A percentile compares a stretch with the other conserved stretches of the same genome.
Conservation (phyloP, 192 early-diverging fungal species). For the Coemansia sp. region DNA sequence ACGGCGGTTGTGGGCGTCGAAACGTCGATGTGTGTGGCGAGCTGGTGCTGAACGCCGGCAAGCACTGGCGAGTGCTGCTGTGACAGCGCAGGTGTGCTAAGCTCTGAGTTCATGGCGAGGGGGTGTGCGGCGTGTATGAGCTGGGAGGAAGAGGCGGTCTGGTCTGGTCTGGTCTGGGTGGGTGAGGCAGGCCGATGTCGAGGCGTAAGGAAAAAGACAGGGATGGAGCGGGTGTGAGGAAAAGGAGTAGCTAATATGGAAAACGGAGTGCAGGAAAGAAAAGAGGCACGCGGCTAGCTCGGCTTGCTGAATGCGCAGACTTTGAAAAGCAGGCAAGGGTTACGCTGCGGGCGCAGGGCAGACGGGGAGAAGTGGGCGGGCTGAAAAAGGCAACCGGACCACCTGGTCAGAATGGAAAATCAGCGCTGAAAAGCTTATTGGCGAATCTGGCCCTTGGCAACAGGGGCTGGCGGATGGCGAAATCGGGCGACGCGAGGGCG, state of each 20-base stretch:
- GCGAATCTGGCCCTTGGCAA: background rate
- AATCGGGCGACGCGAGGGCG: background rate
- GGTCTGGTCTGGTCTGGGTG: background rate
- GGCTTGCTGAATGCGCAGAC: background rate
- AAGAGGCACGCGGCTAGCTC: background rate
- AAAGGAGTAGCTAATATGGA: background rate
- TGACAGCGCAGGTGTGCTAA: slow-evolving; percentile 46
- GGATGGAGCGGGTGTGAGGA: background rate
- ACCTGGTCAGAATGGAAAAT: slow-evolving; percentile 8
- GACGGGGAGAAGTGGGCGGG: background rate
- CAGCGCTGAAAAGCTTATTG: slow-evolving; percentile 5
- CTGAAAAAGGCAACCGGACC: slow-evolving; percentile 13
- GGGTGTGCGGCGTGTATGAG: slow-evolving; percentile 12
- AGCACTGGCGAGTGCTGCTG: slow-evolving; percentile 53
- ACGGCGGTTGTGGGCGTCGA: slow-evolving; percentile 33
- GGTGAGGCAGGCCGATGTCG: slow-evolving; percentile 21
- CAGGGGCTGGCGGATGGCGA: background rate
- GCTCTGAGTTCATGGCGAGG: slow-evolving; percentile 49
- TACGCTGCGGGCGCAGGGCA: slow-evolving; percentile 4
- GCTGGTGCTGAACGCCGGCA: slow-evolving; percentile 19
- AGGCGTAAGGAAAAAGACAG: background rate
- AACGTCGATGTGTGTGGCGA: slow-evolving; percentile 21
- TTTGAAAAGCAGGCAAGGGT: background rate
- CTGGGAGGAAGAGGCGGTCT: slow-evolving; percentile 5
- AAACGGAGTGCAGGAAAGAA: slow-evolving; percentile 3